Evolutionary conservation across 2,329 filamentous ascomycete species (phyloP).

Genomic region (Furcasterigmium furcatum): DNA sequence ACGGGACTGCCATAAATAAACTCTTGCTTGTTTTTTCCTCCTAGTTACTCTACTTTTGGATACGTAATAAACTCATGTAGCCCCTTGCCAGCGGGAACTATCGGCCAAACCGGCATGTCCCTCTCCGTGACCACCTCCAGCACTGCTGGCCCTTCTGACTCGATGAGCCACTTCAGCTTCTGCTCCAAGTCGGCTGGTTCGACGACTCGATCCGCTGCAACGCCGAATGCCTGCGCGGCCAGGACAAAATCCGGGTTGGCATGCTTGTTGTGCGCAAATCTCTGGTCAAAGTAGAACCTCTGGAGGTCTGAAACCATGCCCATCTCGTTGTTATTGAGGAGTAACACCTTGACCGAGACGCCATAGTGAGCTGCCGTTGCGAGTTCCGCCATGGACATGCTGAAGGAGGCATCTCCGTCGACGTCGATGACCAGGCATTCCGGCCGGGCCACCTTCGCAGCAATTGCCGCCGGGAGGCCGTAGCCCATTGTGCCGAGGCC

Average conservation of each 20-base stretch:
- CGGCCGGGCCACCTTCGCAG: conserved; percentile 75
- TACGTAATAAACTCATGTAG: no score
- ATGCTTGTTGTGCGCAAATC: conserved; percentile 90
- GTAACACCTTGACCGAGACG: conserved; percentile 91
- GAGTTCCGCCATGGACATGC: conserved; percentile 96
- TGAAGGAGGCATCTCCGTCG: conserved; percentile 97
- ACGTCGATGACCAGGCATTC: conserved; percentile 91
- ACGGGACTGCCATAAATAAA: no score
- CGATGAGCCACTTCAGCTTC: conserved; percentile 82
- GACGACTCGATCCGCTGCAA: conserved; percentile 68
- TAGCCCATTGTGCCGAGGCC: conserved; percentile 92
- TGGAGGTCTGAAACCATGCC: conserved; percentile 99
- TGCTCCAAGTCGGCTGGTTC: conserved; percentile 76
- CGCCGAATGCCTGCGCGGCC: conserved; percentile 84
- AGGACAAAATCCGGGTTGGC: conserved; percentile 96
- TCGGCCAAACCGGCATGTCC: no score
- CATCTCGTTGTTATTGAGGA: conserved; percentile 96
- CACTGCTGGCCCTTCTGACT: conserved; percentile 82
- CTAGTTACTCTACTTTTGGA: no score
- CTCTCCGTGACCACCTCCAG: no score
- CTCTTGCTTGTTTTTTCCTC: no score
- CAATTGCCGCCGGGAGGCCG: conserved; percentile 90
- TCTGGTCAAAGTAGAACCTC: conserved; percentile 93
- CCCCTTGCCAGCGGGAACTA: no score
- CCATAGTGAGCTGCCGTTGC: conserved; percentile 92